phyloP scores from a whole-genome alignment of 192 early-diverging fungal genomes.

The Entomortierella beljakovae region DNA sequence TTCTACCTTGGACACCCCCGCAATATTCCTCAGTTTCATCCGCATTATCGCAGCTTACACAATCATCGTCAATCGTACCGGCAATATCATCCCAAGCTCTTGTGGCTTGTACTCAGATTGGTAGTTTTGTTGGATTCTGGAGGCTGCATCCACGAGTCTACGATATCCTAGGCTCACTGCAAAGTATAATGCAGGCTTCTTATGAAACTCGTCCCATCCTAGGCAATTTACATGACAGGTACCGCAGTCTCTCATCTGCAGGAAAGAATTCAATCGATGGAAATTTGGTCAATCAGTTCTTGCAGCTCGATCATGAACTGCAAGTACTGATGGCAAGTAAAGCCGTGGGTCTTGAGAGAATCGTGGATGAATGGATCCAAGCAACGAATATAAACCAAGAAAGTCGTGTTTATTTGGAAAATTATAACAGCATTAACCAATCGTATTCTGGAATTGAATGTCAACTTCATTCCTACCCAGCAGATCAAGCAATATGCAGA shows the following conservation, averaged over 20 bases:
- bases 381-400: neutral
- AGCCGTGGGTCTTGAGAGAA: constrained; percentile 14
- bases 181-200: constrained; percentile 4
- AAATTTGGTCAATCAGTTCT: constrained; percentile 15
- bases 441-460: neutral
- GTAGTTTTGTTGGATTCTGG: constrained; percentile 44
- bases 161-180: constrained; percentile 13
- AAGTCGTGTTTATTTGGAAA: neutral
- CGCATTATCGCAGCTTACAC: neutral
- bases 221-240: constrained; percentile 13
- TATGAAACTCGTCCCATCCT: constrained; percentile 22
- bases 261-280: constrained; percentile 24
- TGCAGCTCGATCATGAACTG: constrained; percentile 21
- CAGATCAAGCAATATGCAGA: constrained; percentile 1
- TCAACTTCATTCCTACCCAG: neutral
- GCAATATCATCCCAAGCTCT: constrained; percentile 26
- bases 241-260: constrained; percentile 12
- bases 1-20: constrained; percentile 20
- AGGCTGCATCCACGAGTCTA: constrained; percentile 14
- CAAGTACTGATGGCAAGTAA: constrained; percentile 9
- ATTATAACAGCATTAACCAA: too few species aligned
- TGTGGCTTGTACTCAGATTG: constrained; percentile 16
- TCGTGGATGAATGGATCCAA: constrained; percentile 34
- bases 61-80: neutral
- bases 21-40: neutral